A percentile compares a stretch with the other conserved stretches of the same genome.
phyloP scores from a whole-genome alignment of 495 filamentous ascomycete species.

The Jackrogersella minutella region DNA sequence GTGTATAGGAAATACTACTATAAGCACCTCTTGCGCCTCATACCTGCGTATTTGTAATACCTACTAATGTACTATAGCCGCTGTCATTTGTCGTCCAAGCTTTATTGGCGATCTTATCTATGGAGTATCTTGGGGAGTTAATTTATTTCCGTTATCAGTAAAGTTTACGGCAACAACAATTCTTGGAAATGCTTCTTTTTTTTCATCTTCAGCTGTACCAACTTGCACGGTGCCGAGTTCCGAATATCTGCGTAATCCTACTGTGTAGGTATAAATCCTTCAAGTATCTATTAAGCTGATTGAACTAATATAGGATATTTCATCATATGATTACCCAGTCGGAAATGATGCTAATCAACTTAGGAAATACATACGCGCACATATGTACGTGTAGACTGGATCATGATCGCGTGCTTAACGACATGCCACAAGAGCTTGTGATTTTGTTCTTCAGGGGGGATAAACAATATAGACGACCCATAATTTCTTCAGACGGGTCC shows the following conservation, averaged over 20 bases:
- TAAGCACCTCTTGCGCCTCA: neutral
- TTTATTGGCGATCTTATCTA: slow-evolving; percentile 6
- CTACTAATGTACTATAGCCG: neutral
- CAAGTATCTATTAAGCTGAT: no score
- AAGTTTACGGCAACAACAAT: neutral
- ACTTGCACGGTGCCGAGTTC: neutral
- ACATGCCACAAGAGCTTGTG: slow-evolving; percentile 1
- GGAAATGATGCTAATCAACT: neutral
- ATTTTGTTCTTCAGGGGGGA: neutral
- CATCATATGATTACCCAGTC: slow-evolving; percentile 22
- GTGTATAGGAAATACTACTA: no score
- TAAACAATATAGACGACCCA: slow-evolving; percentile 2
- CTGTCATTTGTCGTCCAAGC: neutral
- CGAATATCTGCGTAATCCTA: neutral
- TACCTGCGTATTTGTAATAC: slow-evolving; percentile 1
- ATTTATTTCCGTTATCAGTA: slow-evolving; percentile 20
- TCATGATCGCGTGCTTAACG: slow-evolving; percentile 26
- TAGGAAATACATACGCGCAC: neutral
- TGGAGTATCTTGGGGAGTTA: slow-evolving; percentile 16
- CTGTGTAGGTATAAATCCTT: no score
- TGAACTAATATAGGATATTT: no score
- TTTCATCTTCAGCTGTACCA: neutral
- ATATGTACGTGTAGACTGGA: no score
- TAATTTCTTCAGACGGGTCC: slow-evolving; percentile 1
- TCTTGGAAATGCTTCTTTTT: neutral